Base-by-base conservation (phyloP, 805 yeast genomes). In the Barnettozyma populi region DNA sequence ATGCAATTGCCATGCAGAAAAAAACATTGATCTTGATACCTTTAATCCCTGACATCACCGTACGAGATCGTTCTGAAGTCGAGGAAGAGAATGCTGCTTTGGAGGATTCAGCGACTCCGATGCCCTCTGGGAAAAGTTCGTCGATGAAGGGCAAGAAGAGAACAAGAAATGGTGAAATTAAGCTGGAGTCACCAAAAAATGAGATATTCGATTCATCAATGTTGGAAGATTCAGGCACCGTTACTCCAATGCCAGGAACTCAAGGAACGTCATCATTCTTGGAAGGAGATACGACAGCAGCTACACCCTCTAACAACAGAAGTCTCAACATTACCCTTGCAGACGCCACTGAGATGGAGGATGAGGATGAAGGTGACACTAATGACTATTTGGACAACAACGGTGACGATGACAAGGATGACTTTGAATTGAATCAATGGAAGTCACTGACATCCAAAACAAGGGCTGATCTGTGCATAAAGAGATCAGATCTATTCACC, bases 1-100 rank as follows among this genome's bases (percentile, higher is more conserved):
- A 94, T 68, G 99, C 99, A 0, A 67, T 86, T 42, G 97, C 97
- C 2, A 95, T 94, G 99, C 95, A 90, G 57, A 89, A 89, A 66
- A 88, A 86, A 61, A 82, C 98, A 0, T 63, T 80, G 45, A 74
- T 81, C 41, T 71, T 94, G 45, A 75, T 80, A 6, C 96, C 96
- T 0, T 69, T 88, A 51, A 92, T 94, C 36, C 99, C 99, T 0
- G 95, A 94, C 58, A 87, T 94, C 45, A 75, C 79, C 0, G 76
- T 94, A 5, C 74, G 90, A 55, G 89, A 79, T 57, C 66, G 92
- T 42, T 71, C 82, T 0, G 94, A 86, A 44, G 78, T 84, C 7
- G 94, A 86, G 54, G 73, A 69, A 29, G 70, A 69, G 20, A 48
- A 45, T 20, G 64, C 60, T 16, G 68, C 63, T 8, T 34, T 46